Base-by-base conservation (phyloP, 768 basidiomycete species). In the Pisolithus sp. region DNA sequence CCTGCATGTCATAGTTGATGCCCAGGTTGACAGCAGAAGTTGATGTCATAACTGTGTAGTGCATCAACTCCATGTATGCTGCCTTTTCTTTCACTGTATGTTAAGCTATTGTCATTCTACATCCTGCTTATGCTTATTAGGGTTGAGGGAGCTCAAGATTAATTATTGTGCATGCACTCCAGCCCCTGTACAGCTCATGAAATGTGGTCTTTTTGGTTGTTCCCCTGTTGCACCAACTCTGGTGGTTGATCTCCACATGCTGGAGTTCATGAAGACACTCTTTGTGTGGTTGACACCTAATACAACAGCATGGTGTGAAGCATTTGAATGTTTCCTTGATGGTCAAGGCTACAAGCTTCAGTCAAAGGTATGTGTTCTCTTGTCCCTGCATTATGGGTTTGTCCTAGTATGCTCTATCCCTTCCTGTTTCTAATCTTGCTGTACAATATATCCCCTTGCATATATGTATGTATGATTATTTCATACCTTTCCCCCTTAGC, bases 141-240 rank as follows among this genome's bases (percentile, higher is more conserved):
- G 26, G 20, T 28, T 57, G 36, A 43, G 55, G 43, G 40, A 48
- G 17, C 44, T 54, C 1, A 7, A n/a, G 12, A 54, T 57, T 36
- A 28, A 18, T 15, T 15, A 30, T 24, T 66, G 54, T 50, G 5
- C 38, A 12, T 62, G 51, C 55, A 50, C 34, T 6, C 50, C 52
- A 47, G 62, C 52, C 2, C 53, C 66, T 12, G 17, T 40, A 15
- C 64, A 68, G 26, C 62, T 69, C 4, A 44, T 70, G 0, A 15
- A 44, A 38, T 31, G 17, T 8, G 66, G 66, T 1, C 51, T 61
- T 9, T 68, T 70, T 46, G 58, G 67, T 8, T 64, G 58, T 54
- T n/a, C 66, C 9, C 70, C 70, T 3, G 17, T 60, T 1, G 40
- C 43, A 1, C 71, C 71, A 2, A 61, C 63, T 24, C 51, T 72